Evolutionary conservation across 257 asterid species (phyloP).

Genomic region (Perilla frutescens): DNA sequence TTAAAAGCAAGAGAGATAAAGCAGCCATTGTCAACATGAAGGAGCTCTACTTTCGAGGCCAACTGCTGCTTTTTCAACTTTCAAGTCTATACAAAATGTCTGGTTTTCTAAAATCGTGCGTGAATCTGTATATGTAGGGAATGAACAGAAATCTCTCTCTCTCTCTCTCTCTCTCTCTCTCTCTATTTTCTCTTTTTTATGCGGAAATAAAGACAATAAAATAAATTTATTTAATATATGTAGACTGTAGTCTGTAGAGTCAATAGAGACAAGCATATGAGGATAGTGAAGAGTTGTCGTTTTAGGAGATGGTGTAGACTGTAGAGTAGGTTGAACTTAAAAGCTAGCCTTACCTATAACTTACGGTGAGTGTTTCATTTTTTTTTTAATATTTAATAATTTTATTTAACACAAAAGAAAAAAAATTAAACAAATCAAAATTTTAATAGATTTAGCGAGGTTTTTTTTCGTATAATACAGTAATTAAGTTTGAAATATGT

Average conservation of each 20-base stretch:
- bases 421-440: too few species aligned
- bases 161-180: neutral
- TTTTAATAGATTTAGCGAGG: too few species aligned
- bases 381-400: neutral
- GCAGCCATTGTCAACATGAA: constrained; percentile 23
- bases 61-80: constrained; percentile 34
- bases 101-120: constrained; percentile 22
- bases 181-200: neutral
- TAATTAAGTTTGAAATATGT: too few species aligned
- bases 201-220: neutral
- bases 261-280: constrained; percentile 17
- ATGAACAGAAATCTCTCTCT: neutral
- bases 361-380: neutral
- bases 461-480: too few species aligned
- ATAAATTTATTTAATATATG: neutral
- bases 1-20: neutral
- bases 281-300: constrained; percentile 30
- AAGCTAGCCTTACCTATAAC: constrained; percentile 15
- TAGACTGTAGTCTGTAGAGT: too few species aligned
- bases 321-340: constrained; percentile 21
- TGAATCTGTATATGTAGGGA: constrained; percentile 2
- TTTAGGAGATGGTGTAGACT: constrained; percentile 24
- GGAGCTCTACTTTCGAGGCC: constrained; percentile 36
- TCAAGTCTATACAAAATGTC: neutral
- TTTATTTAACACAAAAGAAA: too few species aligned